phyloP scores from a whole-genome alignment of 2,329 filamentous ascomycete species.

The Epichloe gansuensis region DNA sequence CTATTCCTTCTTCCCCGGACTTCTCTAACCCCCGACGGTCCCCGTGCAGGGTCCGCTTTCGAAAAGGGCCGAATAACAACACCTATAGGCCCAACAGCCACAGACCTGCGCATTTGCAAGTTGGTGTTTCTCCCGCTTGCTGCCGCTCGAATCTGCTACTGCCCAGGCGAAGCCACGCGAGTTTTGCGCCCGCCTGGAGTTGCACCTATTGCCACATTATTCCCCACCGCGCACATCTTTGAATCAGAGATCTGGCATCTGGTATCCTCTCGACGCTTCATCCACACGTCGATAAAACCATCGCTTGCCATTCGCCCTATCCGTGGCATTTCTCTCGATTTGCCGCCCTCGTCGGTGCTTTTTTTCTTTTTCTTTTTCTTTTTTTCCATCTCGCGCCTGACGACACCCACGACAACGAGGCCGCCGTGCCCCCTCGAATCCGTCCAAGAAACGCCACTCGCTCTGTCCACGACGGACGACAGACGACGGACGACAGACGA shows the following conservation, averaged over 20 bases:
- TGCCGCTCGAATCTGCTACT: neutral
- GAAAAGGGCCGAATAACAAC: conserved; percentile 26
- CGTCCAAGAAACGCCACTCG: neutral
- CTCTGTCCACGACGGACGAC: neutral
- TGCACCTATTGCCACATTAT: neutral
- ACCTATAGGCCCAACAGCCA: conserved; percentile 17
- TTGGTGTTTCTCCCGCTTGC: conserved; percentile 9
- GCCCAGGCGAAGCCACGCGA: conserved; percentile 7
- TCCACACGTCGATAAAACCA: conserved; percentile 3
- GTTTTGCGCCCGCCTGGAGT: conserved; percentile 4
- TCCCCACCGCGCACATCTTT: conserved; percentile 18
- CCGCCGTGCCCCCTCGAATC: neutral
- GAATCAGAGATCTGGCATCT: conserved; percentile 5
- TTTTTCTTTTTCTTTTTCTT: too few relatives aligned
- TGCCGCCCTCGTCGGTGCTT: neutral
- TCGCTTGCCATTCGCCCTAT: neutral
- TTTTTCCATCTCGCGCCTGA: neutral
- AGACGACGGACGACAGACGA: neutral
- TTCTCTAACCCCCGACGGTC: conserved; percentile 6
- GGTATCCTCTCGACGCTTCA: conserved; percentile 4
- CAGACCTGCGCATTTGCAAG: conserved; percentile 8
- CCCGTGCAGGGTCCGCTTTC: conserved; percentile 22
- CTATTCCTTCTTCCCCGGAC: conserved; percentile 8
- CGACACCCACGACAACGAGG: neutral
- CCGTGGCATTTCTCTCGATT: neutral